phyloP scores from a whole-genome alignment of 805 yeast genomes.

The Sungouiella blattae region DNA sequence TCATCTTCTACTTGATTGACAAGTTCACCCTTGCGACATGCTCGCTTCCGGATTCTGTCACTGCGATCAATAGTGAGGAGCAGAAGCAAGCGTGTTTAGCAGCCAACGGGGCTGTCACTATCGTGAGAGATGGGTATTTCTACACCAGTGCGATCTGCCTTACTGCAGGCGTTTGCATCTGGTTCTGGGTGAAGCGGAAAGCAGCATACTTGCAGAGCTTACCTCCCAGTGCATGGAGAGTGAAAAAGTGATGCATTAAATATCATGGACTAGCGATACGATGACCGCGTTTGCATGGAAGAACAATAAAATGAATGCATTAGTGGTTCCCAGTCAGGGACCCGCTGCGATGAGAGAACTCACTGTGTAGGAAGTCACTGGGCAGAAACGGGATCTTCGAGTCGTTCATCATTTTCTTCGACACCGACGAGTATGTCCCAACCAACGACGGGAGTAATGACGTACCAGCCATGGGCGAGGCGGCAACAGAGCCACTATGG shows the following conservation, averaged over 20 bases:
- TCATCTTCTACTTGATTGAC: slow-evolving; percentile 78
- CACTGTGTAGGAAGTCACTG: slow-evolving; percentile 37
- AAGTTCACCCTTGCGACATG: slow-evolving; percentile 68
- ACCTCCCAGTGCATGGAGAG: slow-evolving; percentile 78
- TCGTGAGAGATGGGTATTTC: slow-evolving; percentile 78
- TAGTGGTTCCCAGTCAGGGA: slow-evolving; percentile 7
- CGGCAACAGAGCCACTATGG: slow-evolving; percentile 13
- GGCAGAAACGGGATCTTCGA: slow-evolving; percentile 40
- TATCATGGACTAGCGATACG: too few species aligned
- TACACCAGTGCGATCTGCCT: slow-evolving; percentile 73
- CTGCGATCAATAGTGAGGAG: slow-evolving; percentile 20
- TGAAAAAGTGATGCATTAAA: slow-evolving; percentile 22
- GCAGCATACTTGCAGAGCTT: slow-evolving; percentile 64
- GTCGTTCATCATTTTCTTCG: slow-evolving; percentile 33
- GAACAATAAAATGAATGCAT: neutral
- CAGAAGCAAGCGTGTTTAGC: slow-evolving; percentile 49
- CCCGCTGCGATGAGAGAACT: slow-evolving; percentile 13
- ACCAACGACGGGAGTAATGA: slow-evolving; percentile 39
- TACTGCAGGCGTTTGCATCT: slow-evolving; percentile 57
- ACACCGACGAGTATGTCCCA: slow-evolving; percentile 36
- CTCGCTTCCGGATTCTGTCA: slow-evolving; percentile 17
- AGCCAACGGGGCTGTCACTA: slow-evolving; percentile 53
- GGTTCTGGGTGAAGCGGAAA: slow-evolving; percentile 64
- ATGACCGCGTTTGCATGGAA: too few species aligned
- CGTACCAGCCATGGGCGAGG: slow-evolving; percentile 19